These are phyloP conservation scores for Daldinia sp. DNA, from an alignment of 2,329 filamentous ascomycete genomes.

Conservation along the genomic window DNA sequence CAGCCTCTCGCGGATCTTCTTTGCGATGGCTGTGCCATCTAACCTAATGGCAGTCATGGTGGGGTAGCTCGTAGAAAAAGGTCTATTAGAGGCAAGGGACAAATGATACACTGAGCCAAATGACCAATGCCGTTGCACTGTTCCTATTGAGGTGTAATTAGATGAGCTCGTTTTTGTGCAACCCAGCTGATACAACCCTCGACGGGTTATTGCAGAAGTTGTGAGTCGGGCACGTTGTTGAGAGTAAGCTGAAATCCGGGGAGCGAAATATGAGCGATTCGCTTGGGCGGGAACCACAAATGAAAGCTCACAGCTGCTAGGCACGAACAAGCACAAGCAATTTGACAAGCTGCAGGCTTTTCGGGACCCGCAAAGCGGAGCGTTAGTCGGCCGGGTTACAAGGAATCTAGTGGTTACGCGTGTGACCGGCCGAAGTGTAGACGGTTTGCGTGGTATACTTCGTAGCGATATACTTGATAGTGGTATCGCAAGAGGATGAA, in stretches of 20 bases:
- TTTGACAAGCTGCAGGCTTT: constrained; percentile 43
- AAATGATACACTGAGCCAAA: constrained; percentile 33
- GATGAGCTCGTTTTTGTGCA: constrained; percentile 33
- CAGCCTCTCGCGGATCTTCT: constrained; percentile 86
- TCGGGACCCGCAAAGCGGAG: constrained; percentile 46
- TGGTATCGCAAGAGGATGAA: constrained; percentile 14
- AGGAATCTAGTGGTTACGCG: neutral
- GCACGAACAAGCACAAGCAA: neutral
- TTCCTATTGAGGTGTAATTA: constrained; percentile 19
- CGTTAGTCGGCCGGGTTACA: constrained; percentile 31
- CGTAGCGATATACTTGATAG: neutral
- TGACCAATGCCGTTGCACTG: constrained; percentile 27
- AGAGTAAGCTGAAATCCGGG: constrained; percentile 27
- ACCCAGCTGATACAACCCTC: constrained; percentile 30
- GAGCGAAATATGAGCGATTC: constrained; percentile 33
- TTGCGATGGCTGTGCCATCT: constrained; percentile 95
- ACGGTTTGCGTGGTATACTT: constrained; percentile 12
- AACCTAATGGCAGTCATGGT: constrained; percentile 91
- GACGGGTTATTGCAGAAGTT: constrained; percentile 16
- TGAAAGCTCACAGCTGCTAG: constrained; percentile 23
- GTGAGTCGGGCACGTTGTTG: constrained; percentile 35
- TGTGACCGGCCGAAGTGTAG: constrained; percentile 38
- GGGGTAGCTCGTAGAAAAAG: constrained; percentile 63
- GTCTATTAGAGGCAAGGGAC: constrained; percentile 42
- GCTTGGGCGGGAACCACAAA: constrained; percentile 30